A percentile compares a stretch with the other conserved stretches of the same genome.
These are phyloP conservation scores for Picea abies DNA, from an alignment of 83 land plant species.

Conservation along the genomic window DNA sequence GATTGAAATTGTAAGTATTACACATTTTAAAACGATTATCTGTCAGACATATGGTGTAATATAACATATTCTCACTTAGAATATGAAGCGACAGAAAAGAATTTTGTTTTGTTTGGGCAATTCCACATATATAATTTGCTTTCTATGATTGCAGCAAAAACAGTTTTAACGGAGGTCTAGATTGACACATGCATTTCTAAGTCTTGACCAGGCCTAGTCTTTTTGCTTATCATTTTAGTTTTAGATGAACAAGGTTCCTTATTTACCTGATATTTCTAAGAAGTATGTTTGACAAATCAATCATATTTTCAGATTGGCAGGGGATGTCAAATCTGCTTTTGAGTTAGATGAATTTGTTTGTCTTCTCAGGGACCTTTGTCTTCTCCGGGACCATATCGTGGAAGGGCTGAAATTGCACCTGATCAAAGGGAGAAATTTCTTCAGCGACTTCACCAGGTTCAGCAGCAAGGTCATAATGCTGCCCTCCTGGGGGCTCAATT, in stretches of 20 bases:
- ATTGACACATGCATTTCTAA: background rate
- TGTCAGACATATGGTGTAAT: background rate
- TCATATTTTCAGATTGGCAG: no score
- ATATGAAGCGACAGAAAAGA: no score
- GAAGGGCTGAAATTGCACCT: slow-evolving; percentile 86
- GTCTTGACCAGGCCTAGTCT: background rate
- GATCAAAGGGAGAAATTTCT: slow-evolving; percentile 92
- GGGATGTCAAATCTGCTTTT: background rate
- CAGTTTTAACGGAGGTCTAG: background rate
- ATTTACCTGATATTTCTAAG: no score
- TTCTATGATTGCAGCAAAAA: background rate
- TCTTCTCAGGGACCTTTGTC: background rate
- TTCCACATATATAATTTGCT: background rate
- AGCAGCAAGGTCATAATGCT: slow-evolving; percentile 60
- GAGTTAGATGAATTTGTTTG: background rate
- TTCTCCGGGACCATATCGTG: slow-evolving; percentile 47
- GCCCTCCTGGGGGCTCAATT: slow-evolving; percentile 48
- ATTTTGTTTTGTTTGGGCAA: background rate
- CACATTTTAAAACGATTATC: background rate
- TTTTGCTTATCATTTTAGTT: no score
- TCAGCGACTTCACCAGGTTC: slow-evolving; percentile 82
- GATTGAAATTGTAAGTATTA: background rate
- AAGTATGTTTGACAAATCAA: no score
- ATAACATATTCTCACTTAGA: background rate
- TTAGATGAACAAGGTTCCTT: no score